Percentiles rank a stretch among this genome's conserved stretches.
phyloP scores from a whole-genome alignment of 331 rosid species.

The Telfairia occidentalis region DNA sequence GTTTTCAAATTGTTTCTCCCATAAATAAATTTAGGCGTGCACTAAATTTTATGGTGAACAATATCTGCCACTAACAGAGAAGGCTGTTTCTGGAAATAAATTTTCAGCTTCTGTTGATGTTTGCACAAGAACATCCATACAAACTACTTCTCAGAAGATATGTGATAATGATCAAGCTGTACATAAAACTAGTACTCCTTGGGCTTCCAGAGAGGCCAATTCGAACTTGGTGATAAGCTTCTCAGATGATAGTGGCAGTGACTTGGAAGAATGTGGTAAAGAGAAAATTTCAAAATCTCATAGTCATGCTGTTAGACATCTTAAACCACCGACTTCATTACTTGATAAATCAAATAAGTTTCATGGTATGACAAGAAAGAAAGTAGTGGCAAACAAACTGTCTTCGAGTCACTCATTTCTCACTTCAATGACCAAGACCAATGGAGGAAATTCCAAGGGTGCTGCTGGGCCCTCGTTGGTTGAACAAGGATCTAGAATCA shows the following conservation, averaged over 20 bases:
- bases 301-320: constrained; percentile 21
- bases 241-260: constrained; percentile 90
- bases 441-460: constrained; percentile 39
- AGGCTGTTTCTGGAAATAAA: constrained; percentile 24
- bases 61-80: constrained; percentile 14
- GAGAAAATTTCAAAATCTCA: constrained; percentile 31
- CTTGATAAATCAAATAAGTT: constrained; percentile 35
- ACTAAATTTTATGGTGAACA: background rate
- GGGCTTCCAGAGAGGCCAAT: constrained; percentile 32
- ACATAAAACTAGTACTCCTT: constrained; percentile 32
- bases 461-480: constrained; percentile 27
- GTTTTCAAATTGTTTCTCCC: background rate
- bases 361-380: constrained; percentile 27
- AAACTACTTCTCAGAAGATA: constrained; percentile 36
- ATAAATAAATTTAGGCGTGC: background rate
- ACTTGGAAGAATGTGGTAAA: constrained; percentile 38
- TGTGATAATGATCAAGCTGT: constrained; percentile 31
- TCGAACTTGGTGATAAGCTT: constrained; percentile 78
- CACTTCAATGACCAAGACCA: constrained; percentile 26
- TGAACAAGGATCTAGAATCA: constrained; percentile 42
- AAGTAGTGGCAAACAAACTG: constrained; percentile 38
- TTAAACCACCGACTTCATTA: constrained; percentile 37
- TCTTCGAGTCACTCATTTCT: constrained; percentile 32
- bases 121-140: constrained; percentile 22
- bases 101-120: constrained; percentile 32